phyloP scores from a whole-genome alignment of 345 rosid genomes.

The Corchorus capsularis region DNA sequence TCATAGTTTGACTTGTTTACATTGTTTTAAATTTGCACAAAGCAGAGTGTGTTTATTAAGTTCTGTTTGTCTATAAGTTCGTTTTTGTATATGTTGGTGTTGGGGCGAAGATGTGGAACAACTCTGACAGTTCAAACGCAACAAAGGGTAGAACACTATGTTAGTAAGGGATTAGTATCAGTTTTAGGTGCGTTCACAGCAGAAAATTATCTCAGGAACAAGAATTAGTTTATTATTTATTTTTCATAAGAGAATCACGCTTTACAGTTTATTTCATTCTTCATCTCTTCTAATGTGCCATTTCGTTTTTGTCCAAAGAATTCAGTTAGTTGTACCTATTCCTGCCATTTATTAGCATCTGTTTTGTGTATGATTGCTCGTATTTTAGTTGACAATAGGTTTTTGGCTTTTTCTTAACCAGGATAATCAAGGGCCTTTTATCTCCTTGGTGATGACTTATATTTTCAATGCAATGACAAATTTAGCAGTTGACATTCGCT shows the following conservation, averaged over 20 bases:
- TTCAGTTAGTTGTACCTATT: constrained; percentile 6
- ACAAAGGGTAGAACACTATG: not conserved
- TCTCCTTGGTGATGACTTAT: constrained; percentile 72
- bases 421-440: constrained; percentile 72
- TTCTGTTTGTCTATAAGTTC: not conserved
- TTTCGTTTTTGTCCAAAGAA: not conserved
- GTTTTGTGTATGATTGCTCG: constrained; percentile 6
- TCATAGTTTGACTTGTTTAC: not conserved
- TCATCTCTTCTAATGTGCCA: not conserved
- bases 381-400: constrained; percentile 25
- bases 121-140: not conserved
- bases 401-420: constrained; percentile 39
- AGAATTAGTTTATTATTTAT: not conserved
- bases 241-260: not conserved
- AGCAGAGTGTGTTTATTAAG: not conserved
- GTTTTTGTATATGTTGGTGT: not conserved
- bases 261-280: constrained; percentile 1
- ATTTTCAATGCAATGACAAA: constrained; percentile 80
- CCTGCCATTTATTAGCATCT: not conserved
- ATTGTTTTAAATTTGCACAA: not conserved
- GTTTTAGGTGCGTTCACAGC: not conserved
- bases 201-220: not conserved
- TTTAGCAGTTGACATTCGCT: constrained; percentile 72
- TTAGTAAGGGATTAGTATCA: not conserved
- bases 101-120: not conserved